phyloP scores from a whole-genome alignment of 2,329 filamentous ascomycete species.

The Trichoderma pleuroti region DNA sequence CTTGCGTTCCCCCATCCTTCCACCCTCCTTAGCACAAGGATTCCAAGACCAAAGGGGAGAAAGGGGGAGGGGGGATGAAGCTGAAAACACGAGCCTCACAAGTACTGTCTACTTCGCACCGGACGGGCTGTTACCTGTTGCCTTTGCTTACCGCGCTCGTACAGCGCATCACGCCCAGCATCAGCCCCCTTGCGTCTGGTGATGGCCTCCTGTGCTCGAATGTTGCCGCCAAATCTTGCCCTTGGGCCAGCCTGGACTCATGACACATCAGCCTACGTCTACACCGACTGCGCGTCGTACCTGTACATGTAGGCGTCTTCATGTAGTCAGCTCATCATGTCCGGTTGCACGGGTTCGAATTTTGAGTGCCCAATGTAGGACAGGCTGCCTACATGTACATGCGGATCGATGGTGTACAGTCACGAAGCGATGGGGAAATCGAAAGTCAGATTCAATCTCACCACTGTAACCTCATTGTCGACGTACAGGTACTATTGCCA shows the following conservation, averaged over 20 bases:
- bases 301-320: neutral
- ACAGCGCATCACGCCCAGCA: neutral
- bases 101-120: neutral
- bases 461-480: neutral
- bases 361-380: neutral
- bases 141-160: neutral
- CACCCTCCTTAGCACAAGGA: neutral
- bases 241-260: neutral
- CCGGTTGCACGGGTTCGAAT: neutral
- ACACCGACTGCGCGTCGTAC: neutral
- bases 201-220: neutral
- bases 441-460: neutral
- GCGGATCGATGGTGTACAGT: neutral
- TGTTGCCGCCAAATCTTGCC: neutral
- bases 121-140: no score
- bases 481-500: neutral
- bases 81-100: neutral
- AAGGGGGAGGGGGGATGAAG: neutral
- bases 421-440: neutral
- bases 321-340: neutral
- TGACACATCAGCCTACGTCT: slow-evolving; percentile 3
- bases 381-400: neutral
- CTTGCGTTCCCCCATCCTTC: neutral
- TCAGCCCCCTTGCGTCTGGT: neutral
- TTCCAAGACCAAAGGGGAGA: neutral